A percentile compares a stretch with the other conserved stretches of the same genome.
phyloP scores from a whole-genome alignment of 2,329 filamentous ascomycete species.

The Tolypocladium ophioglossoides region DNA sequence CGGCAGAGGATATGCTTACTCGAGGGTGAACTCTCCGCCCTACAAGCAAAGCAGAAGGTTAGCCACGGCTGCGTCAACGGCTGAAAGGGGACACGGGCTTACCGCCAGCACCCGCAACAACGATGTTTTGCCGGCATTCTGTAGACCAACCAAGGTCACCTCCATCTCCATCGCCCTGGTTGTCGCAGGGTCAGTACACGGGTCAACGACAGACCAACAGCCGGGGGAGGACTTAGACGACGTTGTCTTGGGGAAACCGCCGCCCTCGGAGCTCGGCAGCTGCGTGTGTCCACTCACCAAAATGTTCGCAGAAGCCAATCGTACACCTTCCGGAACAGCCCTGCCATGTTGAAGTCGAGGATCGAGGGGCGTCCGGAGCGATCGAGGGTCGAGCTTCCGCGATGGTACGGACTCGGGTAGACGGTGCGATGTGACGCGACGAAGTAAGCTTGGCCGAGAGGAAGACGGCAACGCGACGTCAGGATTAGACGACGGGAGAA shows the following conservation, averaged over 20 bases:
- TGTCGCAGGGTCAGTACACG: neutral
- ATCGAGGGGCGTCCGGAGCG: neutral
- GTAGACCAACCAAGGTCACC: slow-evolving; percentile 96
- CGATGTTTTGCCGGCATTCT: slow-evolving; percentile 97
- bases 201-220: neutral
- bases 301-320: slow-evolving; percentile 97
- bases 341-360: slow-evolving; percentile 54
- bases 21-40: slow-evolving; percentile 97
- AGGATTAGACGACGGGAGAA: neutral
- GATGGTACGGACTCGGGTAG: neutral
- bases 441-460: neutral
- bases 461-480: neutral
- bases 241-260: neutral
- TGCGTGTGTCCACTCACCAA: slow-evolving; percentile 56
- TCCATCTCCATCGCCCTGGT: slow-evolving; percentile 97
- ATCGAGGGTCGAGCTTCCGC: neutral
- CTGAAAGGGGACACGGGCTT: slow-evolving; percentile 32
- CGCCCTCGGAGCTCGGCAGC: neutral
- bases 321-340: slow-evolving; percentile 88
- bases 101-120: slow-evolving; percentile 89
- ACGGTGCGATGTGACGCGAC: neutral
- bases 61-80: slow-evolving; percentile 7
- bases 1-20: slow-evolving; percentile 52
- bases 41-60: slow-evolving; percentile 25
- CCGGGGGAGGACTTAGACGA: neutral